These are phyloP conservation scores for Isatis lusitanica DNA, from an alignment of 441 rosid genomes.

Conservation along the genomic window DNA sequence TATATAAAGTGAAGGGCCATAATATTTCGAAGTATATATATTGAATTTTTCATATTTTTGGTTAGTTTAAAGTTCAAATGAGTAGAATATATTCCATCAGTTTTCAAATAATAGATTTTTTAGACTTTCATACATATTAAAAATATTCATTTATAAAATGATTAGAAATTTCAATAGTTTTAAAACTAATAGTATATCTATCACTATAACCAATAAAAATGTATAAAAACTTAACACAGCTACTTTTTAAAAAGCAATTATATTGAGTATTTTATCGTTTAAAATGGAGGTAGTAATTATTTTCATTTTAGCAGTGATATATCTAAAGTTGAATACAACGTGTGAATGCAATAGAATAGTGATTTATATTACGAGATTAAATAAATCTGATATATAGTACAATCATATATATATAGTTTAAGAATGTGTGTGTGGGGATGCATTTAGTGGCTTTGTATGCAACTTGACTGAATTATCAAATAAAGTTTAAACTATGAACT, in stretches of 20 bases:
- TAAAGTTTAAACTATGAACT: background rate
- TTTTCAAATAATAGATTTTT: no score
- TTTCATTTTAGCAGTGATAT: background rate
- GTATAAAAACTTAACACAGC: no score
- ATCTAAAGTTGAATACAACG: background rate
- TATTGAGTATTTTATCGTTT: no score
- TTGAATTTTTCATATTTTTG: background rate
- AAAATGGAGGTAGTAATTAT: background rate
- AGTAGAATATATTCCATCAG: background rate
- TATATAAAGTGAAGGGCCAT: background rate
- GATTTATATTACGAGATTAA: background rate
- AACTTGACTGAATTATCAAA: background rate
- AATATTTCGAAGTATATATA: background rate
- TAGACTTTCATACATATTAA: no score
- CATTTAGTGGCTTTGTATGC: background rate
- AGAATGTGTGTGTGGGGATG: background rate
- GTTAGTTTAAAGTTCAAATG: background rate
- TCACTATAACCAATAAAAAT: no score
- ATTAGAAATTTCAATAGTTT: no score
- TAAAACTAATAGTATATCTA: no score
- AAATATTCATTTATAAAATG: no score
- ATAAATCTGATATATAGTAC: conserved; percentile 9
- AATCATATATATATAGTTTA: background rate
- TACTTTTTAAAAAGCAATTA: no score
- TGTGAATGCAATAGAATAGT: background rate